Evolutionary conservation across 257 asterid species (phyloP).

Genomic region (Przewalskia tangutica): DNA sequence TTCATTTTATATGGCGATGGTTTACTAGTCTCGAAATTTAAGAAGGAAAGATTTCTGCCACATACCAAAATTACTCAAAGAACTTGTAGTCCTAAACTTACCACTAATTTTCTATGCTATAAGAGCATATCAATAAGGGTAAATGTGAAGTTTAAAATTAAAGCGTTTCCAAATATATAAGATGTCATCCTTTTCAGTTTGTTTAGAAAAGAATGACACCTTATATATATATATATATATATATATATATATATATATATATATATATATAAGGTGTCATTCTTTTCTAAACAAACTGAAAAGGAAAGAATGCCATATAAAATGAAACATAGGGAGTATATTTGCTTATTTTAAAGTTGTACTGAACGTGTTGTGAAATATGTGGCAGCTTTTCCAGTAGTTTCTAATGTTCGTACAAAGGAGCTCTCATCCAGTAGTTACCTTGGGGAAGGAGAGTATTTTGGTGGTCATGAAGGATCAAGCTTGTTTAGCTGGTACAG

Average conservation of each 20-base stretch:
- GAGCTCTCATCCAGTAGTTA: conserved; percentile 55
- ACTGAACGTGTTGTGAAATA: conserved; percentile 16
- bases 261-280: too few relatives aligned
- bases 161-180: neutral
- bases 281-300: neutral
- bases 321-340: neutral
- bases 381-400: conserved; percentile 73
- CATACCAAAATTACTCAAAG: neutral
- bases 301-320: neutral
- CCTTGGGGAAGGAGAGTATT: conserved; percentile 79
- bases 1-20: neutral
- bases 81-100: neutral
- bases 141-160: neutral
- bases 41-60: neutral
- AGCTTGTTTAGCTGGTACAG: conserved; percentile 92
- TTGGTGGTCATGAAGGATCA: conserved; percentile 87
- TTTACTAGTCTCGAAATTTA: neutral
- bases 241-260: too few relatives aligned
- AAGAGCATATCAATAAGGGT: neutral
- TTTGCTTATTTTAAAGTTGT: conserved; percentile 5
- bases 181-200: neutral
- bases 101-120: neutral
- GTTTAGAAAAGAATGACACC: too few relatives aligned
- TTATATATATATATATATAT: too few relatives aligned
- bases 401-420: conserved; percentile 47